phyloP scores from a whole-genome alignment of 2,329 filamentous ascomycete genomes.

The Calonectria hawksworthii region DNA sequence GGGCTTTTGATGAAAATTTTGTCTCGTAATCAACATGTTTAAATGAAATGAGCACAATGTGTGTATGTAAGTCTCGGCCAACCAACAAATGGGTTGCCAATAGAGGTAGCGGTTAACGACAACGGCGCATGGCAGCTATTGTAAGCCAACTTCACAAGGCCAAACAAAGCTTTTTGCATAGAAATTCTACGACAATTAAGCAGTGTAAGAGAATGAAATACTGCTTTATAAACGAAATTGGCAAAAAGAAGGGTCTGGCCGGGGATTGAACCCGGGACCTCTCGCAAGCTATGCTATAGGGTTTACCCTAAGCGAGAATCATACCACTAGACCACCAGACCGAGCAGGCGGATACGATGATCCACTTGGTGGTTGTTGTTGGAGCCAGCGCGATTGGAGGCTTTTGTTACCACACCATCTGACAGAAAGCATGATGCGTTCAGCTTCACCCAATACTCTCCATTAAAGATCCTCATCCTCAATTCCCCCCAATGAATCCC shows the following conservation, averaged over 20 bases:
- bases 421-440: neutral
- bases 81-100: too few species aligned
- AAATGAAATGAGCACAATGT: too few species aligned
- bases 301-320: constrained; percentile 77
- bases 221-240: neutral
- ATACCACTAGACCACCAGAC: constrained; percentile 76
- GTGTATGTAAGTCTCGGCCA: too few species aligned
- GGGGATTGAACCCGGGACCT: constrained; percentile 63
- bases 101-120: too few species aligned
- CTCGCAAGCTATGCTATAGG: constrained; percentile 56
- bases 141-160: too few species aligned
- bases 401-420: neutral
- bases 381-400: neutral
- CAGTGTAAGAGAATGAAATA: neutral
- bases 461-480: neutral
- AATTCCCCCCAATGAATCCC: neutral
- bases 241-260: constrained; percentile 54
- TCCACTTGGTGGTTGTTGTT: neutral
- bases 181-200: neutral
- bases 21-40: too few species aligned
- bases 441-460: neutral
- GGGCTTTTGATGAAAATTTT: too few species aligned
- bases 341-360: constrained; percentile 28
- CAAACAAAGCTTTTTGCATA: too few species aligned
- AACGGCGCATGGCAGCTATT: too few species aligned